phyloP scores from a whole-genome alignment of 768 basidiomycete species.

The Tylopilus intermedius region DNA sequence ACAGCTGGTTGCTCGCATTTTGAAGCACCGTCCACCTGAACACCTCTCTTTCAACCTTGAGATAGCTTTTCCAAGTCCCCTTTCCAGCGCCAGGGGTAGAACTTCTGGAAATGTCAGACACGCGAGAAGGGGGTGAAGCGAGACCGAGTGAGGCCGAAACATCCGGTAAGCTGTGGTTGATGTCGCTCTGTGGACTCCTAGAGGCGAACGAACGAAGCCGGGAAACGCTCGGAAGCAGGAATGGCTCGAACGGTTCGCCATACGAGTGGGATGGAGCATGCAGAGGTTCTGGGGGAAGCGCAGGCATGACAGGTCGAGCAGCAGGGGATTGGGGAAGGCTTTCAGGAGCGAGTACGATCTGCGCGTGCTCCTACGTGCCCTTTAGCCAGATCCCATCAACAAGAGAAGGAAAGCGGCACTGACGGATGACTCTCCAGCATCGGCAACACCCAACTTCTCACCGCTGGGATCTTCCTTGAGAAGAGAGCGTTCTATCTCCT shows the following conservation, averaged over 20 bases:
- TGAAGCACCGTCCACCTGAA: constrained; percentile 75
- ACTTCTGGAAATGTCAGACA: constrained; percentile 65
- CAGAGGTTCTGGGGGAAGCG: constrained; percentile 33
- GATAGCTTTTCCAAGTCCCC: constrained; percentile 16
- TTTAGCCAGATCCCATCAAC: constrained; percentile 20
- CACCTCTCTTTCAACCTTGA: constrained; percentile 44
- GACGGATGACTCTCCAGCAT: constrained; percentile 27
- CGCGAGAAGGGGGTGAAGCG: constrained; percentile 58
- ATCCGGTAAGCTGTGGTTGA: constrained; percentile 40
- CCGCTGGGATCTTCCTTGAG: constrained; percentile 35
- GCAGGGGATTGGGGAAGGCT: constrained; percentile 37
- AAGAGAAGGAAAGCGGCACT: constrained; percentile 24
- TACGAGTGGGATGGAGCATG: neutral
- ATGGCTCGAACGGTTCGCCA: constrained; percentile 40
- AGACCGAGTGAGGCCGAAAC: constrained; percentile 40
- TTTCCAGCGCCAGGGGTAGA: constrained; percentile 48
- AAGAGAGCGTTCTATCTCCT: constrained; percentile 45
- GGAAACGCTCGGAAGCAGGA: constrained; percentile 70
- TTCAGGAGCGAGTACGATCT: constrained; percentile 36
- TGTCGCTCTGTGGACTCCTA: constrained; percentile 38
- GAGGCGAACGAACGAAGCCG: constrained; percentile 71
- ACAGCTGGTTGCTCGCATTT: constrained; percentile 54
- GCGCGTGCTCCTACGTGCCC: constrained; percentile 31
- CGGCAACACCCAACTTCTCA: constrained; percentile 22
- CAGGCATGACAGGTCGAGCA: constrained; percentile 18